These are phyloP conservation scores for Saccharata proteae DNA, from an alignment of 2,329 filamentous ascomycete genomes.

Conservation along the genomic window DNA sequence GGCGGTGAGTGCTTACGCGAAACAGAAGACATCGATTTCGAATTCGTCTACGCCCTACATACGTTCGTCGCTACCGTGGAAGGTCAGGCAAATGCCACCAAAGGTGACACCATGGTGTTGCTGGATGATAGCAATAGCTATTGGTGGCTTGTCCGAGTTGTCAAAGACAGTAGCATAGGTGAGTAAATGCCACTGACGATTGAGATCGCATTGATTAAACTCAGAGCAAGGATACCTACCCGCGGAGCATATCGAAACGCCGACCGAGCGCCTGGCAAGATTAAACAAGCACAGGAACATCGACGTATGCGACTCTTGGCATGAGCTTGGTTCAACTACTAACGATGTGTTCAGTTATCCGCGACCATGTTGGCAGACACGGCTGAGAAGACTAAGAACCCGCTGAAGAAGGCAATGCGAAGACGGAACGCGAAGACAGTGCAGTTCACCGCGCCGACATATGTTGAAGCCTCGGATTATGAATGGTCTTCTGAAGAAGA, in stretches of 20 bases:
- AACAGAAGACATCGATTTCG: constrained; percentile 98
- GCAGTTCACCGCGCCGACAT: constrained; percentile 72
- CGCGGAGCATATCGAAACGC: constrained; percentile 96
- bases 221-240: constrained; percentile 67
- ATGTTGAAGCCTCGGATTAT: constrained; percentile 75
- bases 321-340: too few relatives aligned
- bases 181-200: constrained; percentile 15
- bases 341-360: constrained; percentile 40
- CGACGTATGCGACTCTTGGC: constrained; percentile 65
- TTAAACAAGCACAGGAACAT: constrained; percentile 98
- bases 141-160: constrained; percentile 96
- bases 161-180: constrained; percentile 95
- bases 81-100: constrained; percentile 94
- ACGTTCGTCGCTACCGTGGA: constrained; percentile 97
- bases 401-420: constrained; percentile 72
- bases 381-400: constrained; percentile 68
- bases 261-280: constrained; percentile 82
- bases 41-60: constrained; percentile 96
- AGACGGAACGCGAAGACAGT: constrained; percentile 76
- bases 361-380: constrained; percentile 61
- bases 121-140: constrained; percentile 98
- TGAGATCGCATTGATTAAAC: constrained; percentile 3
- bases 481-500: constrained; percentile 79
- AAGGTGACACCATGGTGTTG: constrained; percentile 97
- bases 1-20: constrained; percentile 76